Percentiles rank a stretch among this genome's conserved stretches.
Conservation (phyloP, 2,329 filamentous ascomycete species). For the Colletotrichum chlorophyti region DNA sequence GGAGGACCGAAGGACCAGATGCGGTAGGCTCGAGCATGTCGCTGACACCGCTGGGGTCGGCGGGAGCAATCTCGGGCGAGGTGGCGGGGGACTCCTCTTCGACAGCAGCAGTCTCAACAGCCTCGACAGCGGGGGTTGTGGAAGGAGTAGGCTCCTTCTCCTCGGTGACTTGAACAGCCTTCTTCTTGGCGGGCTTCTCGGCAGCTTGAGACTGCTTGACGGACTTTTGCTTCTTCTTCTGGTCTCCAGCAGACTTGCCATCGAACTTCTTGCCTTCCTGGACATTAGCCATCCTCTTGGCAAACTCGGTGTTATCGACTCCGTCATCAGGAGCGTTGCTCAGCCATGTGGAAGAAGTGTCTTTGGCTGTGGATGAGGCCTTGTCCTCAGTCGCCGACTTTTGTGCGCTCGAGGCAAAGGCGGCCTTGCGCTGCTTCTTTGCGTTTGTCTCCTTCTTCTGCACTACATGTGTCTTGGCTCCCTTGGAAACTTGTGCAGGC, state of each 20-base stretch:
- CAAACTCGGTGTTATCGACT: constrained; percentile 77
- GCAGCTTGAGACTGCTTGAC: constrained; percentile 73
- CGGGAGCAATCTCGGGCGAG: constrained; percentile 68
- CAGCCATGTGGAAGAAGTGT: constrained; percentile 36
- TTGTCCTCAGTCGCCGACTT: constrained; percentile 41
- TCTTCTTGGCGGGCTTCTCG: constrained; percentile 55
- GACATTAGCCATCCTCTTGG: constrained; percentile 72
- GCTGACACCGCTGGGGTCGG: constrained; percentile 73
- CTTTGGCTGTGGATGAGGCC: constrained; percentile 35
- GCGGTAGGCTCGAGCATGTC: constrained; percentile 87
- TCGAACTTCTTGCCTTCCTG: constrained; percentile 72
- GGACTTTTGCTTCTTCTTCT: constrained; percentile 71
- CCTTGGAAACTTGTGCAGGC: constrained; percentile 36
- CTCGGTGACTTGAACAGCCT: constrained; percentile 61
- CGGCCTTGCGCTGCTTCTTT: constrained; percentile 54
- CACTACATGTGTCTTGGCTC: constrained; percentile 37
- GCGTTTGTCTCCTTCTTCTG: constrained; percentile 48
- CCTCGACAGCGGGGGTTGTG: constrained; percentile 72
- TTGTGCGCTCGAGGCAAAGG: constrained; percentile 44
- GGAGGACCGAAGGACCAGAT: constrained; percentile 75
- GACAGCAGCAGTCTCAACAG: constrained; percentile 79
- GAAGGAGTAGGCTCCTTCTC: constrained; percentile 58
- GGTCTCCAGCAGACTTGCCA: constrained; percentile 59
- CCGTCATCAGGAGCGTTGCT: constrained; percentile 58
- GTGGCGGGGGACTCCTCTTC: constrained; percentile 77